phyloP scores from a whole-genome alignment of 148 eudicot species.

The Diospyros lotus region DNA sequence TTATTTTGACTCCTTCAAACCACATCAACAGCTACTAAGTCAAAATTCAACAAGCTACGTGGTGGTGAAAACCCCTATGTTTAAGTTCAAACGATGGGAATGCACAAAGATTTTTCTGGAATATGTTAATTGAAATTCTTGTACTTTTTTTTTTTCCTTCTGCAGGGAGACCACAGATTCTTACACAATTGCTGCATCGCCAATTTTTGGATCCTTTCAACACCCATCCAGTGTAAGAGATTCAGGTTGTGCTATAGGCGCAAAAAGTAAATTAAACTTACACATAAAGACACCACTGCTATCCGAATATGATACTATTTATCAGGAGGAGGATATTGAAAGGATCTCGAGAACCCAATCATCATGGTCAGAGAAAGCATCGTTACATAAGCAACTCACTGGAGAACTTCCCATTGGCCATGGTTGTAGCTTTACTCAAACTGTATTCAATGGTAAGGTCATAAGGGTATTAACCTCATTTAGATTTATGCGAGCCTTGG shows the following conservation, averaged over 20 bases:
- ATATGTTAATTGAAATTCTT: neutral
- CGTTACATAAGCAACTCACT: constrained; percentile 32
- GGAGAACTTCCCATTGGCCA: constrained; percentile 67
- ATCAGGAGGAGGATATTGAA: constrained; percentile 33
- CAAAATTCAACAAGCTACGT: too few relatives aligned
- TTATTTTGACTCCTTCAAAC: too few relatives aligned
- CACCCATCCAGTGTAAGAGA: constrained; percentile 33
- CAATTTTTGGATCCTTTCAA: constrained; percentile 55
- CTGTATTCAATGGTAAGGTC: constrained; percentile 73
- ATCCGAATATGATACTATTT: constrained; percentile 35
- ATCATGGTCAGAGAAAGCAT: constrained; percentile 39
- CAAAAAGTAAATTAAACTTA: constrained; percentile 33
- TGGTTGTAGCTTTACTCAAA: constrained; percentile 79
- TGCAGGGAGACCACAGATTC: constrained; percentile 75
- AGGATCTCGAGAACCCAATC: constrained; percentile 40
- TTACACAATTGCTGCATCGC: constrained; percentile 77
- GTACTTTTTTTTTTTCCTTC: constrained; percentile 1
- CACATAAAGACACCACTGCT: constrained; percentile 56
- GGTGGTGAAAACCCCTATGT: too few relatives aligned
- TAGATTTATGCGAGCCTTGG: neutral
- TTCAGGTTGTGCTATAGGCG: constrained; percentile 19
- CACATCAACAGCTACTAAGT: too few relatives aligned
- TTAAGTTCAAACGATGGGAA: too few relatives aligned
- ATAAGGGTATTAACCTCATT: neutral
- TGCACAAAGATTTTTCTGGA: neutral